These are phyloP conservation scores for Tylopilus orsonianus DNA, from an alignment of 1,284 basidiomycete species.

Conservation along the genomic window DNA sequence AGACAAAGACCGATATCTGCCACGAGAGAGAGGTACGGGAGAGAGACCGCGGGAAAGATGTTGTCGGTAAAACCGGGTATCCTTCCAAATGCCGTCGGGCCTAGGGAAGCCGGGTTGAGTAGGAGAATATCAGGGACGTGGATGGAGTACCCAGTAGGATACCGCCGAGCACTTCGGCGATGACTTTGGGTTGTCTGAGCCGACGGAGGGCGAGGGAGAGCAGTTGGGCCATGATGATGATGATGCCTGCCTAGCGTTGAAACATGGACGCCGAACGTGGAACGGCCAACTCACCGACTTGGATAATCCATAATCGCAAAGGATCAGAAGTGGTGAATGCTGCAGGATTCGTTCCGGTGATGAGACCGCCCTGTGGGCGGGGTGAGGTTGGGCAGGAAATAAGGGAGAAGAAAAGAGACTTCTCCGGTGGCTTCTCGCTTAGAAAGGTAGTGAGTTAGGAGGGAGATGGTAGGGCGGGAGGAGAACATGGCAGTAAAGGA, in stretches of 20 bases:
- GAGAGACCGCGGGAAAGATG: slow-evolving; percentile 76
- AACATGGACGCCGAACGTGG: not conserved
- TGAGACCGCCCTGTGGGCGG: slow-evolving; percentile 44
- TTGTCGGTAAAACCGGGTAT: slow-evolving; percentile 36
- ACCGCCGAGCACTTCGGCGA: slow-evolving; percentile 76
- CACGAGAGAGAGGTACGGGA: slow-evolving; percentile 79
- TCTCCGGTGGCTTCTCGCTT: slow-evolving; percentile 27
- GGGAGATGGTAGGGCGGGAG: not conserved
- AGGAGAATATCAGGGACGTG: not conserved
- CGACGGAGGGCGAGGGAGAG: slow-evolving; percentile 56
- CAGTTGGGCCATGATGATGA: slow-evolving; percentile 63
- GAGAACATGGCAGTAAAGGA: slow-evolving; percentile 10
- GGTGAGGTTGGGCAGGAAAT: slow-evolving; percentile 6
- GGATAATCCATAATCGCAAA: slow-evolving; percentile 71
- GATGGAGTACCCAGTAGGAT: slow-evolving; percentile 52
- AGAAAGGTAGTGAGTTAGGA: not conserved
- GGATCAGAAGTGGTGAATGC: slow-evolving; percentile 54
- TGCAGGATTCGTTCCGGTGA: slow-evolving; percentile 55
- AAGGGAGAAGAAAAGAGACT: not conserved
- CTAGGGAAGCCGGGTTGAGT: slow-evolving; percentile 25
- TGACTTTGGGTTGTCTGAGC: slow-evolving; percentile 70
- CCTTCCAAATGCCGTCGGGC: slow-evolving; percentile 55
- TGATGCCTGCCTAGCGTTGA: slow-evolving; percentile 43
- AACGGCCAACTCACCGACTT: slow-evolving; percentile 45
- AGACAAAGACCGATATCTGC: slow-evolving; percentile 87